Percentiles rank a stretch among this genome's conserved stretches.
phyloP scores from a whole-genome alignment of 2,329 filamentous ascomycete genomes.

The Paecilomyces fulvus region DNA sequence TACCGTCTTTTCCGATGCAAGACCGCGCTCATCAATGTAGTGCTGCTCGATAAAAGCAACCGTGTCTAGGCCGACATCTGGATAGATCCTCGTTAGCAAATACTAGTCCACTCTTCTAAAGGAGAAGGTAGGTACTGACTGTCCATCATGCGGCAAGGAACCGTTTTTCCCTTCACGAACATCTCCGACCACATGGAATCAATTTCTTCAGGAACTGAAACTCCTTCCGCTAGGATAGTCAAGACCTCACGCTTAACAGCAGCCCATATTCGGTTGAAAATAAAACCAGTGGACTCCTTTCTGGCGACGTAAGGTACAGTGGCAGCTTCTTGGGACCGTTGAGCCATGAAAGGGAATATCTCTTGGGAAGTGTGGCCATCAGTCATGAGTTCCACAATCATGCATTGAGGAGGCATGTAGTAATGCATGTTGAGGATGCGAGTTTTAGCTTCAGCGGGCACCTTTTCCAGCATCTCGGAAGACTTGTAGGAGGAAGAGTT shows the following conservation, averaged over 20 bases:
- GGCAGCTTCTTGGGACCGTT: constrained; percentile 32
- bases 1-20: constrained; percentile 33
- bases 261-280: constrained; percentile 51
- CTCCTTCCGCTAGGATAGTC: constrained; percentile 43
- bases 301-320: constrained; percentile 35
- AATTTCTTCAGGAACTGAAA: constrained; percentile 42
- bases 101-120: neutral
- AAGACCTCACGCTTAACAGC: constrained; percentile 47
- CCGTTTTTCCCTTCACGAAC: constrained; percentile 22
- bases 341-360: constrained; percentile 40
- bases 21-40: constrained; percentile 43
- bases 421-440: constrained; percentile 46
- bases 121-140: constrained; percentile 9
- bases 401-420: constrained; percentile 40
- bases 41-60: constrained; percentile 47
- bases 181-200: constrained; percentile 40
- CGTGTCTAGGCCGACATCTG: constrained; percentile 44
- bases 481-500: constrained; percentile 49
- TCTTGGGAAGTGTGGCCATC: constrained; percentile 34
- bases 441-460: constrained; percentile 28
- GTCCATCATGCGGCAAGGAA: constrained; percentile 41
- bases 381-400: constrained; percentile 48
- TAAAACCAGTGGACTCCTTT: constrained; percentile 45
- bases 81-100: neutral
- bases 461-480: constrained; percentile 39